phyloP scores from a whole-genome alignment of 2,329 filamentous ascomycete genomes.

The Calonectria montana region DNA sequence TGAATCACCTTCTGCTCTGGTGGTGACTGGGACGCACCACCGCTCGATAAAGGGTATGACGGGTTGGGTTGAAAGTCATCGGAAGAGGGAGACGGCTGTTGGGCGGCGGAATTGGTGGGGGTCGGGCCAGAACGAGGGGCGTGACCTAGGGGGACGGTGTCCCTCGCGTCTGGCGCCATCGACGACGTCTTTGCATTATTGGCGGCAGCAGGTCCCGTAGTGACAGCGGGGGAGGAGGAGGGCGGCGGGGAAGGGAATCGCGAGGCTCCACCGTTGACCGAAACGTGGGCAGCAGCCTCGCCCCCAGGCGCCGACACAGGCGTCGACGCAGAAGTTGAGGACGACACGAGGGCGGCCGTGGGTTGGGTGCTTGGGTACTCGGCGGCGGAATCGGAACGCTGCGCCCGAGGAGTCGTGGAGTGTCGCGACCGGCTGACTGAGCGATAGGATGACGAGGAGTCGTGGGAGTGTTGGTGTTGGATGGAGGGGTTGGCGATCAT shows the following conservation, averaged over 20 bases:
- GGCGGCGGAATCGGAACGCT: slow-evolving; percentile 35
- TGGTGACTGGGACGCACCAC: slow-evolving; percentile 40
- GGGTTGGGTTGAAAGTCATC: slow-evolving; percentile 53
- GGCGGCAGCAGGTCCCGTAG: slow-evolving; percentile 49
- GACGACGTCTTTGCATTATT: slow-evolving; percentile 57
- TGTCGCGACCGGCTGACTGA: slow-evolving; percentile 45
- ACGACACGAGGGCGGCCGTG: slow-evolving; percentile 16
- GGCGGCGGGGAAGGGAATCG: slow-evolving; percentile 66
- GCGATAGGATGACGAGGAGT: slow-evolving; percentile 45
- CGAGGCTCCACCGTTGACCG: slow-evolving; percentile 55
- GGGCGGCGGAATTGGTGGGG: slow-evolving; percentile 32
- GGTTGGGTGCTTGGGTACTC: slow-evolving; percentile 29
- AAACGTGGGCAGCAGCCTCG: slow-evolving; percentile 39
- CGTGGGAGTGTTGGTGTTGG: slow-evolving; percentile 58
- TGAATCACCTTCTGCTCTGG: slow-evolving; percentile 71
- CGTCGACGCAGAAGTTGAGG: slow-evolving; percentile 27
- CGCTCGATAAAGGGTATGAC: slow-evolving; percentile 46
- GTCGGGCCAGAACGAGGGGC: slow-evolving; percentile 35
- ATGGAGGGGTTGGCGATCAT: slow-evolving; percentile 70
- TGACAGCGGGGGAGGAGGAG: slow-evolving; percentile 61
- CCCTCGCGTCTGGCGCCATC: slow-evolving; percentile 60
- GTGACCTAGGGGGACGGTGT: slow-evolving; percentile 43
- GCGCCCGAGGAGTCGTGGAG: slow-evolving; percentile 44
- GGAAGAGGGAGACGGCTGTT: slow-evolving; percentile 50
- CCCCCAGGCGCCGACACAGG: slow-evolving; percentile 37